Evolutionary conservation across 2,329 filamentous ascomycete genomes (phyloP).

Genomic region (Aspergillus quadricinctus): DNA sequence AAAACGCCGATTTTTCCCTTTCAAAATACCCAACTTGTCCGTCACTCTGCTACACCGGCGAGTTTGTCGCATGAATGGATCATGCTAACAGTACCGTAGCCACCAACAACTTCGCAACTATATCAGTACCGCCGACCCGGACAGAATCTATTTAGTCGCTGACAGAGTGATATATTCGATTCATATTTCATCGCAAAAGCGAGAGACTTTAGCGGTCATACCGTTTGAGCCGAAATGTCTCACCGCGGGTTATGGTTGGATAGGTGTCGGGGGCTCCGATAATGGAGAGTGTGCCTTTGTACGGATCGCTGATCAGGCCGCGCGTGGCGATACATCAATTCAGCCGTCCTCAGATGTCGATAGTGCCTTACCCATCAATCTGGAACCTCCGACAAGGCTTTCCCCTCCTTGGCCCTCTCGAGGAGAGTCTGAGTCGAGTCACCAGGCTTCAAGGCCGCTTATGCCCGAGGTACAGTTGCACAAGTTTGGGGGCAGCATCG

Average conservation of each 20-base stretch:
- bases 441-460: constrained; percentile 16
- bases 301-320: constrained; percentile 47
- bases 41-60: constrained; percentile 27
- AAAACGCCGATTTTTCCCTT: constrained; percentile 63
- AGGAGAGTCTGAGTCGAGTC: constrained; percentile 16
- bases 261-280: constrained; percentile 81
- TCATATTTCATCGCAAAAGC: constrained; percentile 64
- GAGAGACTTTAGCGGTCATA: constrained; percentile 67
- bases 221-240: constrained; percentile 77
- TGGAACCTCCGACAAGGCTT: constrained; percentile 26
- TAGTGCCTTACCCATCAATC: constrained; percentile 52
- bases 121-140: constrained; percentile 72
- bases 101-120: constrained; percentile 69
- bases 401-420: constrained; percentile 20
- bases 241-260: constrained; percentile 79
- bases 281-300: constrained; percentile 83
- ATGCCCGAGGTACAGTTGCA: constrained; percentile 50
- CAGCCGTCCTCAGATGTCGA: constrained; percentile 48
- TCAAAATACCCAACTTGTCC: constrained; percentile 62
- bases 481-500: constrained; percentile 59
- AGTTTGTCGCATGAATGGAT: not conserved
- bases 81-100: constrained; percentile 24
- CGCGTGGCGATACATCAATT: constrained; percentile 37
- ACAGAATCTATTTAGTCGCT: constrained; percentile 80
- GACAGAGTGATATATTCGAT: constrained; percentile 70